These are phyloP conservation scores for Rhodotorula diobovata DNA, from an alignment of 768 basidiomycete genomes.

Conservation along the genomic window DNA sequence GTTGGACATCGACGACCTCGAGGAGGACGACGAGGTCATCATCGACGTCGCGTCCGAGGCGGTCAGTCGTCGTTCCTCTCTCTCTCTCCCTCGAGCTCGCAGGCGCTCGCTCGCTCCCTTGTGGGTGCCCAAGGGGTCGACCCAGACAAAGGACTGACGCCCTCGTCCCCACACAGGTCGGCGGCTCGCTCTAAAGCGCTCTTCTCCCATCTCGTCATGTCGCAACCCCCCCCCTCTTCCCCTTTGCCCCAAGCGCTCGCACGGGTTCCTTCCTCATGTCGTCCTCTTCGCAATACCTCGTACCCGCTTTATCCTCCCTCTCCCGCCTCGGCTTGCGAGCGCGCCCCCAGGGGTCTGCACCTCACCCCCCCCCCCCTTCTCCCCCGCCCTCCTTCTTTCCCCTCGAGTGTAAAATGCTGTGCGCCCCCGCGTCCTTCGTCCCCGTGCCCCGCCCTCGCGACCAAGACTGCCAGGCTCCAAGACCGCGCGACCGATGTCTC, in stretches of 20 bases:
- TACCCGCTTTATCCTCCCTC: not conserved
- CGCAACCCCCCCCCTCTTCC: not conserved
- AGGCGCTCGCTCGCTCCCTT: too few species aligned
- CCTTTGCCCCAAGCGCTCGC: not conserved
- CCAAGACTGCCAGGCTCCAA: too few species aligned
- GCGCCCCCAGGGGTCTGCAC: too few species aligned
- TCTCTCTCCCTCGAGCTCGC: not conserved
- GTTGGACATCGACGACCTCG: constrained; percentile 35
- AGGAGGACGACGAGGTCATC: constrained; percentile 29
- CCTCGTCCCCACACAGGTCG: not conserved
- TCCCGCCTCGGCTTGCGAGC: too few species aligned
- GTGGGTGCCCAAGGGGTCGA: too few species aligned
- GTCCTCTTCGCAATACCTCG: not conserved
- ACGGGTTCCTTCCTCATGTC: not conserved
- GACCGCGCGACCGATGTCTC: too few species aligned
- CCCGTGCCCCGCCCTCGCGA: too few species aligned
- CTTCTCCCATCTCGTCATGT: not conserved
- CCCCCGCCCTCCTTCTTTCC: too few species aligned
- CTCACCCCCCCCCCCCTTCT: too few species aligned
- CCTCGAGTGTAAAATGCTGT: not conserved
- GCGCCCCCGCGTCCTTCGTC: not conserved
- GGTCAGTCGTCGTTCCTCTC: not conserved
- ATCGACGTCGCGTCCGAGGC: constrained; percentile 38
- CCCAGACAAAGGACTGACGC: too few species aligned
- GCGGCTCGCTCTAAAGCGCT: constrained; percentile 12